phyloP scores from a whole-genome alignment of 2,329 filamentous ascomycete species.

The Aspergillus brunneoviolaceus region DNA sequence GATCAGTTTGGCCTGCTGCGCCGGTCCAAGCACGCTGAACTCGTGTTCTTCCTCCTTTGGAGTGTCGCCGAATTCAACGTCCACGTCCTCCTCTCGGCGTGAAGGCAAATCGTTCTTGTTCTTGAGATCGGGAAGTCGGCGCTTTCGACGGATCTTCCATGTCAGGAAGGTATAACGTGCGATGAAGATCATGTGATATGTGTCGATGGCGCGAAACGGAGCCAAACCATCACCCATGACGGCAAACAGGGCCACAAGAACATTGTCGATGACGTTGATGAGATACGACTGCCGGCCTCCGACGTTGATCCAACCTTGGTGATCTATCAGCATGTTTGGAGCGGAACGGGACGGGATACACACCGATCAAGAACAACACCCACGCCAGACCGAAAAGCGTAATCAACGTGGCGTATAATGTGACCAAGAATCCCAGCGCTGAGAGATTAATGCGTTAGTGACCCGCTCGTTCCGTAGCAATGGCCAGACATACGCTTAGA shows the following conservation, averaged over 20 bases:
- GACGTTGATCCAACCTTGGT: conserved; percentile 74
- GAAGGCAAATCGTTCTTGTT: conserved; percentile 69
- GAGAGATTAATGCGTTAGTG: not conserved
- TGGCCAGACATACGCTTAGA: conserved; percentile 54
- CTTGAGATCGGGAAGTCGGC: conserved; percentile 60
- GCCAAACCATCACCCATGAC: conserved; percentile 69
- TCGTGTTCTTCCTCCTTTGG: conserved; percentile 52
- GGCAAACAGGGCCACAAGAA: conserved; percentile 69
- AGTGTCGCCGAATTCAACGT: conserved; percentile 46
- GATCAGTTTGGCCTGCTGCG: conserved; percentile 67
- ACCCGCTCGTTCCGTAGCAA: not conserved
- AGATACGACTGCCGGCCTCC: conserved; percentile 68
- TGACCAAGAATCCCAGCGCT: conserved; percentile 80
- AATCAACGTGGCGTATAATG: conserved; percentile 77
- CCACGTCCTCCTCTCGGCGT: conserved; percentile 42
- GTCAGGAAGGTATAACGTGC: conserved; percentile 68
- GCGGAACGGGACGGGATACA: conserved; percentile 5
- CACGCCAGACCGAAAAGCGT: conserved; percentile 82
- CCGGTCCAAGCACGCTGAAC: conserved; percentile 61
- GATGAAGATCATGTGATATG: conserved; percentile 84
- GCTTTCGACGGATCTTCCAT: conserved; percentile 64
- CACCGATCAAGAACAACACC: conserved; percentile 85
- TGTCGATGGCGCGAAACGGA: conserved; percentile 76
- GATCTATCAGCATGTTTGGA: not conserved
- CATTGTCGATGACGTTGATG: conserved; percentile 69